These are phyloP conservation scores for Trichosporon inkin DNA, from an alignment of 1,284 basidiomycete species.

Conservation along the genomic window DNA sequence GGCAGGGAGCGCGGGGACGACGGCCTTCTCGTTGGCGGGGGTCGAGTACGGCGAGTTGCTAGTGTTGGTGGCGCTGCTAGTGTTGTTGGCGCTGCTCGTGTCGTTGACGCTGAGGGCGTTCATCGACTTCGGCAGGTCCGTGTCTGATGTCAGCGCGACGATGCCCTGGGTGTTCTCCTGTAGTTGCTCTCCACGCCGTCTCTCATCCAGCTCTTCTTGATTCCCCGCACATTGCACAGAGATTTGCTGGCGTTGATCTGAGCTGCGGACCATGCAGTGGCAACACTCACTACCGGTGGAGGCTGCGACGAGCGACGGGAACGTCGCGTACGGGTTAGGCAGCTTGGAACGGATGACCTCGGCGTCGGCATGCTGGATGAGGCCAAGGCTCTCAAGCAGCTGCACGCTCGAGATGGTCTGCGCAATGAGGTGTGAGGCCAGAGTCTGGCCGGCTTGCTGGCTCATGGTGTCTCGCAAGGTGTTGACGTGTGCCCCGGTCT, in stretches of 20 bases:
- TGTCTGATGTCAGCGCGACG: not conserved
- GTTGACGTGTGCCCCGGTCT: not conserved
- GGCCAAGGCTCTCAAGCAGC: constrained; percentile 36
- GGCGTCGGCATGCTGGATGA: constrained; percentile 37
- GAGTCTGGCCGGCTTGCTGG: constrained; percentile 28
- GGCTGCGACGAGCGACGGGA: constrained; percentile 20
- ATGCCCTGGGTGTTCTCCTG: not conserved
- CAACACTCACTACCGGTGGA: constrained; percentile 1
- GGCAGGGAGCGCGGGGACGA: constrained; percentile 5
- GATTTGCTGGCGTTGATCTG: no score
- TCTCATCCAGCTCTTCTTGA: no score
- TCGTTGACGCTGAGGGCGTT: constrained; percentile 3
- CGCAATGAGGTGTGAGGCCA: constrained; percentile 41
- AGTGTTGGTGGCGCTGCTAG: not conserved
- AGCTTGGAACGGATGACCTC: constrained; percentile 37
- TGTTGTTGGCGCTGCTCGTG: not conserved
- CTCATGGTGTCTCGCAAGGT: constrained; percentile 1
- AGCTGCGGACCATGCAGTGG: no score
- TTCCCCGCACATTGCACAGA: no score
- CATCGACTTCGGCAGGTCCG: constrained; percentile 6
- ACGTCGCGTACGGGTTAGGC: constrained; percentile 28
- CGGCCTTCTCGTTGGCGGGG: not conserved
- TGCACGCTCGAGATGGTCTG: constrained; percentile 41
- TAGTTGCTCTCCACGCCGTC: no score
- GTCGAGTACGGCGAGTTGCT: not conserved